These are phyloP conservation scores for Candida ipomoeae DNA, from an alignment of 805 yeast species.

Conservation along the genomic window DNA sequence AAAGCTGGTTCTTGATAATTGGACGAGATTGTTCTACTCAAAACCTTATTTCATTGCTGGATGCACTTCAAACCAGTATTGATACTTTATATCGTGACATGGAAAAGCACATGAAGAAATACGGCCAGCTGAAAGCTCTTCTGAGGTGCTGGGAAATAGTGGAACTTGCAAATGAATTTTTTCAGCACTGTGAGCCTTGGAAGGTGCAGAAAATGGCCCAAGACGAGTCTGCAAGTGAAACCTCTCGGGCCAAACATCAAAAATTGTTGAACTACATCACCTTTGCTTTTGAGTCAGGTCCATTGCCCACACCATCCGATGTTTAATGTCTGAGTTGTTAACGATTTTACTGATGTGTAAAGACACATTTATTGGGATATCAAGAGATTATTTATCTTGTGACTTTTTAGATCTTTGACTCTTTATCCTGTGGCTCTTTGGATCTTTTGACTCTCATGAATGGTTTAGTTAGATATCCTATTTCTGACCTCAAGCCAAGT, in stretches of 20 bases:
- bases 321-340: too few species aligned
- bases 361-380: too few species aligned
- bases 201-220: slow-evolving; percentile 29
- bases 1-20: too few species aligned
- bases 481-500: too few species aligned
- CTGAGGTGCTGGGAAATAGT: slow-evolving; percentile 56
- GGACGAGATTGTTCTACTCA: not conserved
- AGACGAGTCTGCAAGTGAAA: slow-evolving; percentile 17
- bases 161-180: slow-evolving; percentile 57
- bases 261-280: slow-evolving; percentile 48
- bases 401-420: too few species aligned
- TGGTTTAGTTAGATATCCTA: too few species aligned
- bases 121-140: slow-evolving; percentile 55
- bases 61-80: slow-evolving; percentile 9
- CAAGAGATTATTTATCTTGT: too few species aligned
- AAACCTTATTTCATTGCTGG: slow-evolving; percentile 1
- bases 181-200: slow-evolving; percentile 82
- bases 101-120: slow-evolving; percentile 40
- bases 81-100: slow-evolving; percentile 24
- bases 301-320: too few species aligned
- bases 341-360: too few species aligned
- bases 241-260: slow-evolving; percentile 7
- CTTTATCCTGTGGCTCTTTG: too few species aligned
- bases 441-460: too few species aligned
- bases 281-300: slow-evolving; percentile 38